Conservation (phyloP, 805 yeast genomes). For the Starmerella kuoi region DNA sequence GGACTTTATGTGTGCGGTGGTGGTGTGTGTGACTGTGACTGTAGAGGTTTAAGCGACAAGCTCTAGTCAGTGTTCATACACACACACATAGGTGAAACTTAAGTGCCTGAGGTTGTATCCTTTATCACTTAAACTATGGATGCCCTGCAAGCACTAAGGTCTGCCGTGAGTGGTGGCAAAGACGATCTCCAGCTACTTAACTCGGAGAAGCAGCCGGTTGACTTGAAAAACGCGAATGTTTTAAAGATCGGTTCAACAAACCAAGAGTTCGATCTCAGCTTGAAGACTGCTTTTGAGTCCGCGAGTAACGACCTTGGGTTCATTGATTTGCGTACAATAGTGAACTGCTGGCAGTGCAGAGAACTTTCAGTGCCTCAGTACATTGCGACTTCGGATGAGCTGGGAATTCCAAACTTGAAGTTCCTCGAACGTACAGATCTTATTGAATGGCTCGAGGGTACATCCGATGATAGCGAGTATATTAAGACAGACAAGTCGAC, state of each 20-base stretch:
- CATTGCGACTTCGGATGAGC: slow-evolving; percentile 54
- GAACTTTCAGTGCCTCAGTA: slow-evolving; percentile 73
- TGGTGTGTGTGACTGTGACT: no score
- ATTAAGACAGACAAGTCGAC: slow-evolving; percentile 25
- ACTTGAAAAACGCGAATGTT: slow-evolving; percentile 4
- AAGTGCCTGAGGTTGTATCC: no score
- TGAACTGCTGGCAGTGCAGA: slow-evolving; percentile 55
- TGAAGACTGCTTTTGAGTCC: slow-evolving; percentile 16
- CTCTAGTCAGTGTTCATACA: no score
- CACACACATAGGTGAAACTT: no score
- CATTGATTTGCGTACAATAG: slow-evolving; percentile 15
- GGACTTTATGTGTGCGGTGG: no score
- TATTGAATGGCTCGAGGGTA: slow-evolving; percentile 67
- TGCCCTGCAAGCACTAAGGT: slow-evolving; percentile 12
- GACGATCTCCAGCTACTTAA: slow-evolving; percentile 10
- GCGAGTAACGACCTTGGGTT: slow-evolving; percentile 9
- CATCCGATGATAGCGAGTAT: slow-evolving; percentile 46
- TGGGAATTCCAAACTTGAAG: slow-evolving; percentile 55
- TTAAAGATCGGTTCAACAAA: slow-evolving; percentile 3
- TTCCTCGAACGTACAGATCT: slow-evolving; percentile 79
- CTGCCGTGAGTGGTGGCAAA: slow-evolving; percentile 8
- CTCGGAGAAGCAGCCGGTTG: slow-evolving; percentile 3
- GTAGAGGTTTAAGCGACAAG: no score
- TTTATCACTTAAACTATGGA: no score
- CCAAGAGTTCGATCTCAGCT: slow-evolving; percentile 11